Evolutionary conservation across 495 filamentous ascomycete species (phyloP).

Genomic region (Wilcoxina mikolae): DNA sequence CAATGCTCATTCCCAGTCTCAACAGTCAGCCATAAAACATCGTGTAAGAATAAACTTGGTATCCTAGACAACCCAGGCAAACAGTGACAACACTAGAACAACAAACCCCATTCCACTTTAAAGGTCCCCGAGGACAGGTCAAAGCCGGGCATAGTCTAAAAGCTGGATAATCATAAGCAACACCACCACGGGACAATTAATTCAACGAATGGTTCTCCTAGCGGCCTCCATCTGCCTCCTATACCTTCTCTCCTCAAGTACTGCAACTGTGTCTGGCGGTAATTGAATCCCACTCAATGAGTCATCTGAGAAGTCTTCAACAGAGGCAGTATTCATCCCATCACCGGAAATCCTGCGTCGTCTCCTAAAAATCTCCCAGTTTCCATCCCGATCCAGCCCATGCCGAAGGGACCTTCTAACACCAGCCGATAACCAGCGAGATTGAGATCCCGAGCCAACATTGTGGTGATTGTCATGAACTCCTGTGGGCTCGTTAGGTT

Average conservation of each 20-base stretch:
- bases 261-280: neutral
- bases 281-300: constrained; percentile 3
- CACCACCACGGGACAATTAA: too few relatives aligned
- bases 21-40: too few relatives aligned
- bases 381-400: neutral
- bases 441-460: too few relatives aligned
- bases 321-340: neutral
- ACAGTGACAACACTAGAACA: neutral
- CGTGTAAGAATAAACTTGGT: too few relatives aligned
- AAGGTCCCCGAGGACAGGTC: neutral
- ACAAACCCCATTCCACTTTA: too few relatives aligned
- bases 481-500: too few relatives aligned
- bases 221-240: constrained; percentile 12
- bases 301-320: constrained; percentile 2
- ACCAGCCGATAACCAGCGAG: too few relatives aligned
- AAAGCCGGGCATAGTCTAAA: neutral
- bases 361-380: neutral
- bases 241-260: constrained; percentile 1
- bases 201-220: constrained; percentile 3
- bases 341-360: neutral
- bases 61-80: neutral
- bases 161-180: neutral
- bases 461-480: too few relatives aligned
- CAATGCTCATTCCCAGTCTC: too few relatives aligned
- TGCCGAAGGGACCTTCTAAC: too few relatives aligned